These are phyloP conservation scores for Spathaspora sp. DNA, from an alignment of 1,139 yeast species.

Conservation along the genomic window DNA sequence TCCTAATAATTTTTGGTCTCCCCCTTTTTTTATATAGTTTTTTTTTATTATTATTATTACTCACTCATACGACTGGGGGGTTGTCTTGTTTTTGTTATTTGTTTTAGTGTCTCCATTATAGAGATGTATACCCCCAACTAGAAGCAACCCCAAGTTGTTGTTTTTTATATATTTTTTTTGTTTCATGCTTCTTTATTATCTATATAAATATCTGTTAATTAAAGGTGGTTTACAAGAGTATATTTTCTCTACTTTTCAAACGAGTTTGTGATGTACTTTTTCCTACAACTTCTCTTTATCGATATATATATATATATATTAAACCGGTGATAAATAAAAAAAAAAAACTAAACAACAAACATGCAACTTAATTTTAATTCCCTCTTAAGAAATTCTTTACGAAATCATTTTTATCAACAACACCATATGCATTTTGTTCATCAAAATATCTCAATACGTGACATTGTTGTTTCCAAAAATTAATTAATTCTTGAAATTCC, in stretches of 20 bases:
- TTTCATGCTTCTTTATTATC: neutral
- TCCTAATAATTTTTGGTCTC: neutral
- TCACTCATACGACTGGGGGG: neutral
- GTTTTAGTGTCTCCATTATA: neutral
- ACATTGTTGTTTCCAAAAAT: conserved; percentile 90
- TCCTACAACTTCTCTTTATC: neutral
- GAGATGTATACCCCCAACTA: neutral
- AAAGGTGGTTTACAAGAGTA: conserved; percentile 1
- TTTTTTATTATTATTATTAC: no score
- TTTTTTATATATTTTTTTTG: neutral
- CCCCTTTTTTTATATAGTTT: conserved; percentile 1
- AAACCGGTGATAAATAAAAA: conserved; percentile 1
- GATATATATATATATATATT: neutral
- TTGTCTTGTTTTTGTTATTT: neutral
- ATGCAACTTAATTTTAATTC: conserved; percentile 15
- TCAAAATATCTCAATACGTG: conserved; percentile 84
- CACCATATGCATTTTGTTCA: conserved; percentile 55
- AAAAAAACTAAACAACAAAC: neutral
- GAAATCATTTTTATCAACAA: conserved; percentile 52
- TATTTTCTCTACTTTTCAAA: neutral
- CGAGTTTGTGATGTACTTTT: no score
- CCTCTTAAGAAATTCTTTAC: conserved; percentile 76
- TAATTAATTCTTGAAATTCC: conserved; percentile 87
- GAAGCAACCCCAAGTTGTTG: neutral
- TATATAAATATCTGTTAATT: neutral